Base-by-base conservation (phyloP, 2,329 filamentous ascomycete genomes). In the Simplicillium aogashimaense region DNA sequence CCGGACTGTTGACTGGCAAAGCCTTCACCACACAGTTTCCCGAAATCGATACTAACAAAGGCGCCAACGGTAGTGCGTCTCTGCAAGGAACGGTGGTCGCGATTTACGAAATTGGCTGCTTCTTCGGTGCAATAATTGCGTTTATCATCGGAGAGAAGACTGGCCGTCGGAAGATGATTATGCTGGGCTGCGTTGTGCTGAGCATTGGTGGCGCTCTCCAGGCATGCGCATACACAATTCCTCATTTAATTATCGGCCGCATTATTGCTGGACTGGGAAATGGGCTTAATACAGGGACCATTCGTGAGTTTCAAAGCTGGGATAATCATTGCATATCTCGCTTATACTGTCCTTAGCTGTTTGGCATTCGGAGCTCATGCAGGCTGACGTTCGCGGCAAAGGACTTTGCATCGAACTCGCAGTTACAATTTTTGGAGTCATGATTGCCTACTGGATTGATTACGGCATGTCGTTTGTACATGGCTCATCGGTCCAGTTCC, bases 71-170 rank as follows among this genome's bases (percentile, higher is more conserved):
- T 2, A 66, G 61, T 38, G 59, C 64, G 3, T 64, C 63, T 6
- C 48, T 68, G 7, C 65, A 69, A 47, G 65, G 65, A 15, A 65
- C 61, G 20, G 64, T 67, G 1, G 62, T 65, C 15, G 63, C 65
- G 17, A 64, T 67, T n/a, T 68, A 68, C 42, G 64, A 68, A 43
- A 56, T 69, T 16, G 70, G 69, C 2, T 70, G 66, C 45, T 68
- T 70, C 49, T 55, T 67, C n/a, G 65, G 67, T 28, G 60, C 67
- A 35, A 58, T 70, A 40, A 55, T 61, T 40, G 56, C 54, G 18
- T 50, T 55, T 40, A 51, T 50, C 43, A 60, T 63, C 7, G 67
- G 68, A 9, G 68, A 72, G 45, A 54, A 48, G 17, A 49, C 72
- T 9, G 69, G 69, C 15, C 59, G 69, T 44, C 57, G 46, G 40